Conservation (phyloP, 805 yeast genomes). For the Candida schatavii region DNA sequence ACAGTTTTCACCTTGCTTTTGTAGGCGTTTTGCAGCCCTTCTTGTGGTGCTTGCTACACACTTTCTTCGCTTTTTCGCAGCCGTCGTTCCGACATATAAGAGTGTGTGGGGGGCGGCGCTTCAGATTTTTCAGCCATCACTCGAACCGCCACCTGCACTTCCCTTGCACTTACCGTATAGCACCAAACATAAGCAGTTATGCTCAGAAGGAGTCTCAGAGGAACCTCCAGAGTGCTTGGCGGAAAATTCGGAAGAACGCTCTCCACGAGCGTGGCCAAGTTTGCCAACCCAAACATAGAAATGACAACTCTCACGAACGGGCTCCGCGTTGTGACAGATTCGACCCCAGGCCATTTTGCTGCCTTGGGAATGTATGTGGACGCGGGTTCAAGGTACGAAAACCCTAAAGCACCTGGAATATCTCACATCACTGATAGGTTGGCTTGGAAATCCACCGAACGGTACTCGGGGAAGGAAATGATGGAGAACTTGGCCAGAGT, state of each 20-base stretch:
- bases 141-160: too few relatives aligned
- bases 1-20: too few relatives aligned
- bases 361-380: conserved; percentile 87
- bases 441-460: conserved; percentile 72
- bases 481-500: conserved; percentile 68
- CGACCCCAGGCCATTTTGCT: conserved; percentile 85
- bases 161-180: too few relatives aligned
- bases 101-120: too few relatives aligned
- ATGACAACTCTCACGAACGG: conserved; percentile 64
- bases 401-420: conserved; percentile 56
- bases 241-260: not conserved
- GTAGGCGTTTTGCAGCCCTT: too few relatives aligned
- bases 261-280: not conserved
- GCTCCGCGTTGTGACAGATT: conserved; percentile 76
- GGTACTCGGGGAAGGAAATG: conserved; percentile 64
- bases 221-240: not conserved
- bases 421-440: conserved; percentile 83
- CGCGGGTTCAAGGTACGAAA: conserved; percentile 88
- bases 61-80: too few relatives aligned
- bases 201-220: conserved; percentile 1
- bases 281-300: conserved; percentile 19
- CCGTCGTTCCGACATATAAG: too few relatives aligned
- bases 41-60: too few relatives aligned
- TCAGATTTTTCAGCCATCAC: too few relatives aligned
- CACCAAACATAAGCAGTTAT: too few relatives aligned